A percentile compares a stretch with the other conserved stretches of the same genome.
Conservation (phyloP, 148 eudicot species). For the Rhododendron kiyosumense region DNA sequence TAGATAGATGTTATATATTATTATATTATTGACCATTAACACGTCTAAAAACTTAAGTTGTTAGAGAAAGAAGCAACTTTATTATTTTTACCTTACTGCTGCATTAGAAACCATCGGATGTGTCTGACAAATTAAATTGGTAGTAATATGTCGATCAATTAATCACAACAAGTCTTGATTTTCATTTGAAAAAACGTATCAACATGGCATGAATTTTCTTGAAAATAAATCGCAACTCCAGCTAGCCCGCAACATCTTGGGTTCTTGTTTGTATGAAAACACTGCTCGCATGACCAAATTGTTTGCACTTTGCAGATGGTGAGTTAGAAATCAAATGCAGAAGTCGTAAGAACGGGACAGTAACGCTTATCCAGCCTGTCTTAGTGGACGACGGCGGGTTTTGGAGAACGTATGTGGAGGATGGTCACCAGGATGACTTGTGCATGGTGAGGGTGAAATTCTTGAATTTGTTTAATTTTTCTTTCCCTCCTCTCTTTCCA, state of each 20-base stretch:
- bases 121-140: too few species aligned
- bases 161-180: too few species aligned
- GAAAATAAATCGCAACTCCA: background rate
- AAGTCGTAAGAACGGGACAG: background rate
- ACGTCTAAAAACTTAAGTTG: too few species aligned
- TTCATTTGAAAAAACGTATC: too few species aligned
- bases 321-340: background rate
- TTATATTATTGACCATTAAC: too few species aligned
- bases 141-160: too few species aligned
- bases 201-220: too few species aligned
- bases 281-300: background rate
- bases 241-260: background rate
- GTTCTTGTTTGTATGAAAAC: background rate
- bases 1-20: background rate
- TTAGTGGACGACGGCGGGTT: background rate
- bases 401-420: background rate
- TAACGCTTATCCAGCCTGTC: background rate
- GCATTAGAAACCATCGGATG: too few species aligned
- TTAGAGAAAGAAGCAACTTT: too few species aligned
- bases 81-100: too few species aligned
- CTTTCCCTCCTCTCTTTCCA: too few species aligned
- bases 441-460: background rate
- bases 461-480: too few species aligned
- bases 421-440: background rate
- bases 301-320: background rate